These are phyloP conservation scores for Floccularia luteovirens DNA, from an alignment of 768 basidiomycete species.

Conservation along the genomic window DNA sequence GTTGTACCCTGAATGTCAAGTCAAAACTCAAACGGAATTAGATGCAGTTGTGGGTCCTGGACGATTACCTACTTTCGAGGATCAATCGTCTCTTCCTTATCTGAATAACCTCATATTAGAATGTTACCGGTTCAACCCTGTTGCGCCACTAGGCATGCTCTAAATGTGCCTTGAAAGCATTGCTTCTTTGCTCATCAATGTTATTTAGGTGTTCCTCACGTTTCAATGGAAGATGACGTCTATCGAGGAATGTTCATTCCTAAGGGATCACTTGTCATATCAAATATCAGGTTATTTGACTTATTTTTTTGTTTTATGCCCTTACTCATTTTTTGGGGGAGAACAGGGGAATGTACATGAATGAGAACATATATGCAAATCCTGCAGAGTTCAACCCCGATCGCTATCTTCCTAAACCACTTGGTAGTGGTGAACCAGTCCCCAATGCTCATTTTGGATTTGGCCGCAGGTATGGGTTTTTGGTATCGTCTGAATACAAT, in stretches of 20 bases:
- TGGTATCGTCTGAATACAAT: not conserved
- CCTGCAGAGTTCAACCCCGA: constrained; percentile 16
- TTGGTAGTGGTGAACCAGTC: constrained; percentile 11
- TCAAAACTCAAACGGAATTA: constrained; percentile 20
- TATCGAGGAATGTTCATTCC: constrained; percentile 29
- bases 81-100: constrained; percentile 15
- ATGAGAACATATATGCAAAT: constrained; percentile 13
- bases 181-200: not conserved
- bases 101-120: constrained; percentile 7
- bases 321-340: not conserved
- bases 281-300: constrained; percentile 15
- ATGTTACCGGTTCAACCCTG: constrained; percentile 1
- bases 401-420: constrained; percentile 14
- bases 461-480: constrained; percentile 12
- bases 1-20: constrained; percentile 19
- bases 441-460: constrained; percentile 12
- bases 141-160: not conserved
- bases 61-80: constrained; percentile 16
- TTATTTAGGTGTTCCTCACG: constrained; percentile 19
- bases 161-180: not conserved
- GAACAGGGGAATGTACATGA: constrained; percentile 15
- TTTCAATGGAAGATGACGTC: constrained; percentile 19
- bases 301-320: not conserved
- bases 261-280: constrained; percentile 15
- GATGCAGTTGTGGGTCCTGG: constrained; percentile 18